Percentiles rank a stretch among this genome's conserved stretches.
Evolutionary conservation across 306 rosid species (phyloP).

Genomic region (Coriaria nepalensis): DNA sequence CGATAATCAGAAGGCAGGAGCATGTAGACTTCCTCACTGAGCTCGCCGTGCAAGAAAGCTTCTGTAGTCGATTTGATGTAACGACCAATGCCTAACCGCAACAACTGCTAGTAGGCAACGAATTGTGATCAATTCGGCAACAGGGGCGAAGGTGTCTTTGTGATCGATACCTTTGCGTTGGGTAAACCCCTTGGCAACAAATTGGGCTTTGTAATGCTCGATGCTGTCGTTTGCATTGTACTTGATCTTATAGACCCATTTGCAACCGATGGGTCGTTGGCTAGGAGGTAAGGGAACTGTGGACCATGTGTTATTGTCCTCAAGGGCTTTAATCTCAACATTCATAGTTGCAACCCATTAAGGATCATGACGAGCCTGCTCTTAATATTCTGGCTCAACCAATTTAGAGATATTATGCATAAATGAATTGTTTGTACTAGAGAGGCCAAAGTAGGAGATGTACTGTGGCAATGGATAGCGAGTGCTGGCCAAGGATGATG

Average conservation of each 20-base stretch:
- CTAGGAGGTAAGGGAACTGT: neutral
- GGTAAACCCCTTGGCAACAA: neutral
- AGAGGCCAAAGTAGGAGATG: neutral
- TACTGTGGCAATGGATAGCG: neutral
- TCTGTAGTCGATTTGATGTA: neutral
- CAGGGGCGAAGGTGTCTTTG: neutral
- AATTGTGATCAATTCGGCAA: neutral
- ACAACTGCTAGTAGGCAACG: neutral
- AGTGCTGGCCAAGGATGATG: neutral
- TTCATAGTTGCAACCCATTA: neutral
- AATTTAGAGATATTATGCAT: too few species aligned
- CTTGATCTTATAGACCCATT: slow-evolving; percentile 2
- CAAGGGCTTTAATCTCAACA: neutral
- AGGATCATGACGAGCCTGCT: neutral
- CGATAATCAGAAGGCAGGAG: neutral
- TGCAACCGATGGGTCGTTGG: neutral
- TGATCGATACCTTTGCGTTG: slow-evolving; percentile 4
- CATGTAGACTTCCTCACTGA: neutral
- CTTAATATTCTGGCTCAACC: neutral
- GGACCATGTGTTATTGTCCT: neutral
- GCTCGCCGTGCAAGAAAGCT: neutral
- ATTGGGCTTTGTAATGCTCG: slow-evolving; percentile 1
- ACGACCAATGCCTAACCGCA: neutral
- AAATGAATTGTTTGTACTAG: neutral
- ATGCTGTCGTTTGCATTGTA: neutral